A percentile compares a stretch with the other conserved stretches of the same genome.
Evolutionary conservation across 202 grass and related monocot species (phyloP).

Genomic region (Digitaria exilis): DNA sequence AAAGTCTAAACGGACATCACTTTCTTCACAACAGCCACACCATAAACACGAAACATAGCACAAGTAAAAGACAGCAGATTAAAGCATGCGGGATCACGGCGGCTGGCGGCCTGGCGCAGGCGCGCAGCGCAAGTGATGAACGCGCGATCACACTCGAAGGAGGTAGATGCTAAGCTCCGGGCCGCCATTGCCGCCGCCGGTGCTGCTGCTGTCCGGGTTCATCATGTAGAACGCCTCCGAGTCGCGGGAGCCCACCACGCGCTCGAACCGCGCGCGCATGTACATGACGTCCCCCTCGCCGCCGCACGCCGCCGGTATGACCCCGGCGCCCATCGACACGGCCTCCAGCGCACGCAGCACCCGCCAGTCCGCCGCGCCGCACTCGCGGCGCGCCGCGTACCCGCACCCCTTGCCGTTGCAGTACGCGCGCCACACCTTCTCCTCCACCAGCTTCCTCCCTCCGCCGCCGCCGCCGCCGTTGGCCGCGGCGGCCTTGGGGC

Average conservation of each 20-base stretch:
- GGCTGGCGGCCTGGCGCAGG: too few species aligned
- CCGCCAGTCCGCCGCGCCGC: constrained; percentile 63
- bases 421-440: constrained; percentile 72
- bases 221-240: constrained; percentile 93
- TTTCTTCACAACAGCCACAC: constrained; percentile 31
- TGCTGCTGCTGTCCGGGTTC: constrained; percentile 57
- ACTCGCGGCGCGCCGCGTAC: constrained; percentile 72
- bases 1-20: constrained; percentile 23
- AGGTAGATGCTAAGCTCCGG: constrained; percentile 80
- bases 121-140: neutral
- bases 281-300: constrained; percentile 71
- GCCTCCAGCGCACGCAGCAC: constrained; percentile 66
- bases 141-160: constrained; percentile 59
- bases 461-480: neutral
- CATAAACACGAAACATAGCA: neutral
- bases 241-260: constrained; percentile 70
- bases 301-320: constrained; percentile 58
- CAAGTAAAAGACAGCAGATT: neutral
- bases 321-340: constrained; percentile 69
- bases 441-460: constrained; percentile 56
- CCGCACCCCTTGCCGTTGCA: constrained; percentile 73
- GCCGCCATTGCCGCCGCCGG: constrained; percentile 45
- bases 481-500: constrained; percentile 28
- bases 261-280: constrained; percentile 76
- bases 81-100: constrained; percentile 1